Evolutionary conservation across 345 rosid genomes (phyloP), one percentile per base, ranked within the genome.

Genomic region (Euclidium syriacum): DNA sequence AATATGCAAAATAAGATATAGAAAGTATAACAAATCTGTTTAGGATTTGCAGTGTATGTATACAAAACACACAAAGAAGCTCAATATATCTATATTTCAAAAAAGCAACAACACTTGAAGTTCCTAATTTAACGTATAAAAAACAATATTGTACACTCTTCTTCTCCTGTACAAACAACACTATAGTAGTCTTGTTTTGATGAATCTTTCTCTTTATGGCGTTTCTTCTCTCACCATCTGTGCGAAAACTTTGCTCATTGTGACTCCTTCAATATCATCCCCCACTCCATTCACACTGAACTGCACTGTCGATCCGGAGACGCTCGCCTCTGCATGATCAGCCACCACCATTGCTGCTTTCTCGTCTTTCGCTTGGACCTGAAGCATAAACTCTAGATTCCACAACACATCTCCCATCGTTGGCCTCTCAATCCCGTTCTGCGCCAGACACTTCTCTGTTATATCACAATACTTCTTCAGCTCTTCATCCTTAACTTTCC

Each of bases 321-420:
- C 67, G 1, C 65, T 71, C n/a, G 54, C 58, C 48, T 80, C 78
- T 20, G 51, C 39, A 29, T 52, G 58, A 58, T 58, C 61, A 24
- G 40, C 33, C 30, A 68, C 44, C 38, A 68, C 44, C 38, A 62
- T 46, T 46, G 63, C 74, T 6, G 72, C 46, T 62, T 52, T 78
- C 54, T 71, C 81, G 2, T 73, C 78, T 30, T 68, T 70, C 2
- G 74, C 70, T 48, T 80, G 83, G 9, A 72, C 73, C 55, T 80
- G 70, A 64, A 86, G 84, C 34, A 83, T 71, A 15, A n/a, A 72
- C 80, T 86, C 94, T 52, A 83, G 50, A 65, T 86, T 86, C 94
- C 89, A 83, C 46, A 81, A 55, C 49, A 86, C 56, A 10, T 86
- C 85, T 64, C 94, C 95, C 88, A 79, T 76, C 10, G 85, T 65